These are phyloP conservation scores for Sporisorium iseilematis-ciliati DNA, from an alignment of 1,284 basidiomycete genomes.

Conservation along the genomic window DNA sequence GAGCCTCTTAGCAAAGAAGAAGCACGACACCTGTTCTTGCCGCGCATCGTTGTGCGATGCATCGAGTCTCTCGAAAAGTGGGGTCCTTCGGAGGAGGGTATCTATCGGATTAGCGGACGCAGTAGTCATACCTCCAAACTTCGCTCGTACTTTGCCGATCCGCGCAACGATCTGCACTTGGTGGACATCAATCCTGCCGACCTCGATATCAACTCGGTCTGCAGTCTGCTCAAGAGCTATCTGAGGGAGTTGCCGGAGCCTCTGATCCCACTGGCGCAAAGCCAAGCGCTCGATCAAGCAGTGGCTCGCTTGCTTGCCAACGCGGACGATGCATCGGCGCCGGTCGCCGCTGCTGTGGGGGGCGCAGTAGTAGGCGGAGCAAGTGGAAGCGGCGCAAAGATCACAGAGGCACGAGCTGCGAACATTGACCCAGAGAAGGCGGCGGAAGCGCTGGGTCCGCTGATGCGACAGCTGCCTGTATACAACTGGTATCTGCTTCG, in stretches of 20 bases:
- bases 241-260: constrained; percentile 62
- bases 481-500: constrained; percentile 67
- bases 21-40: constrained; percentile 55
- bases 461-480: constrained; percentile 47
- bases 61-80: constrained; percentile 63
- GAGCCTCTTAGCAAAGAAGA: constrained; percentile 38
- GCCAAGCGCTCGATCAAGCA: constrained; percentile 36
- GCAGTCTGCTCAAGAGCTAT: constrained; percentile 66
- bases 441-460: constrained; percentile 23
- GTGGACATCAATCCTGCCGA: constrained; percentile 62
- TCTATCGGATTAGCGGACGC: constrained; percentile 66
- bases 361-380: neutral
- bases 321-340: neutral
- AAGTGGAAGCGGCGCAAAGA: constrained; percentile 8
- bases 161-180: constrained; percentile 53
- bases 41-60: constrained; percentile 62
- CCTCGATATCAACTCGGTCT: constrained; percentile 67
- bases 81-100: constrained; percentile 64
- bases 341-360: neutral
- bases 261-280: constrained; percentile 38
- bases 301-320: constrained; percentile 19
- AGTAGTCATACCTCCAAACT: constrained; percentile 63
- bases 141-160: constrained; percentile 50
- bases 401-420: constrained; percentile 16
- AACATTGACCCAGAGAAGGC: constrained; percentile 11